Conservation (phyloP, 345 rosid species). For the Citrus australasica region DNA sequence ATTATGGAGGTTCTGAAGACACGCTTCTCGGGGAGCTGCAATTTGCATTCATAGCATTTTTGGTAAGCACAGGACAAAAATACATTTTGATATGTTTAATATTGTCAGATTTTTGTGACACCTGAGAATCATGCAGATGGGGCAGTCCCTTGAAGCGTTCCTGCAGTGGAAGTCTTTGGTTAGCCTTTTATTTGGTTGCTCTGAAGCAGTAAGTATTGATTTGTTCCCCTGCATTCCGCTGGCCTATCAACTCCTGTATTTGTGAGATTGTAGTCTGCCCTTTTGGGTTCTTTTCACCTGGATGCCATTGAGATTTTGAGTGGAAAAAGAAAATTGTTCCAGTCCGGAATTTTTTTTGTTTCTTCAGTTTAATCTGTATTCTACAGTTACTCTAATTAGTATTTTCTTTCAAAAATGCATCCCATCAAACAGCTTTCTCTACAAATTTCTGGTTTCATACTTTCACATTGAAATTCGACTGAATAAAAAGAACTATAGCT, state of each 20-base stretch:
- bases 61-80: conserved; percentile 45
- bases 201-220: conserved; percentile 68
- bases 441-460: not conserved
- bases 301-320: not conserved
- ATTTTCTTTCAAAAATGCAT: not conserved
- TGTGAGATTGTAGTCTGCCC: not conserved
- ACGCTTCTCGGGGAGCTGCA: conserved; percentile 86
- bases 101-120: conserved; percentile 4
- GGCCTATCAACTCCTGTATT: not conserved
- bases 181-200: conserved; percentile 78
- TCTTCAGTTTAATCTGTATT: not conserved
- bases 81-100: conserved; percentile 2
- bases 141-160: conserved; percentile 90
- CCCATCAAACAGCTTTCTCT: too few species aligned
- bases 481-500: not conserved
- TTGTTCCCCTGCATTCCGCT: conserved; percentile 3
- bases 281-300: not conserved
- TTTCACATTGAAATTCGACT: not conserved
- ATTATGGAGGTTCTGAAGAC: conserved; percentile 73
- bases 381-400: not conserved
- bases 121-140: conserved; percentile 67
- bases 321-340: not conserved
- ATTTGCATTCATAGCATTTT: conserved; percentile 79
- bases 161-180: conserved; percentile 92
- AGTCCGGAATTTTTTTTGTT: not conserved